Conservation (phyloP, 306 rosid species). For the Ormosia semicastrata region DNA sequence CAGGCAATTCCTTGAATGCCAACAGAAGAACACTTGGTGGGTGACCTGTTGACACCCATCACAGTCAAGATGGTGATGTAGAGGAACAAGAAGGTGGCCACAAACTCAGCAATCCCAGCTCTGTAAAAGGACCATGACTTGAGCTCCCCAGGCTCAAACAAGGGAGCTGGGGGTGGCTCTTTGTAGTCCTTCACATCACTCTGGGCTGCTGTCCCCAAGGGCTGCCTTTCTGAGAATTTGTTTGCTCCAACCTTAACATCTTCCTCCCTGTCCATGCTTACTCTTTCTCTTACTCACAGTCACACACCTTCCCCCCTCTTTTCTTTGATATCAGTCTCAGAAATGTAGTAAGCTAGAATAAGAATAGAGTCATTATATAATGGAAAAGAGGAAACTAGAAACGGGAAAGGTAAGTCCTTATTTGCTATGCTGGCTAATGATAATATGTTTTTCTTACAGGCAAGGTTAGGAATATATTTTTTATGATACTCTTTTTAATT, state of each 20-base stretch:
- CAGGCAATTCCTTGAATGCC: constrained; percentile 96
- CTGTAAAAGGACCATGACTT: constrained; percentile 90
- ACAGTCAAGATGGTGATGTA: constrained; percentile 84
- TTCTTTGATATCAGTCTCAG: not conserved
- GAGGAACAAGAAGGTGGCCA: constrained; percentile 90
- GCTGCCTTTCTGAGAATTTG: constrained; percentile 75
- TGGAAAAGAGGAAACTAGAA: not conserved
- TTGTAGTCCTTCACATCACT: constrained; percentile 70
- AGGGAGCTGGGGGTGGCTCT: constrained; percentile 83
- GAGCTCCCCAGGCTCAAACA: constrained; percentile 83
- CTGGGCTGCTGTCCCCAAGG: constrained; percentile 79
- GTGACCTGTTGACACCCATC: constrained; percentile 58
- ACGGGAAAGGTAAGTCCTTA: not conserved
- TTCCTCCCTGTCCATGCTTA: constrained; percentile 61
- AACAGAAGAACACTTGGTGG: constrained; percentile 59
- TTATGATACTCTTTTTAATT: no score
- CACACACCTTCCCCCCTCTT: not conserved
- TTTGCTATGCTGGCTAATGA: not conserved
- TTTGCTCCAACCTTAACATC: constrained; percentile 89
- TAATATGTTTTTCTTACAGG: no score
- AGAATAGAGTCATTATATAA: constrained; percentile 37
- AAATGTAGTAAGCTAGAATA: not conserved
- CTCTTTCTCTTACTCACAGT: not conserved
- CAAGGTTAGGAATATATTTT: no score
- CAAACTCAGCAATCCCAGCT: constrained; percentile 88